These are phyloP conservation scores for Linnemannia zychae DNA, from an alignment of 192 early-diverging fungal genomes.

Conservation along the genomic window DNA sequence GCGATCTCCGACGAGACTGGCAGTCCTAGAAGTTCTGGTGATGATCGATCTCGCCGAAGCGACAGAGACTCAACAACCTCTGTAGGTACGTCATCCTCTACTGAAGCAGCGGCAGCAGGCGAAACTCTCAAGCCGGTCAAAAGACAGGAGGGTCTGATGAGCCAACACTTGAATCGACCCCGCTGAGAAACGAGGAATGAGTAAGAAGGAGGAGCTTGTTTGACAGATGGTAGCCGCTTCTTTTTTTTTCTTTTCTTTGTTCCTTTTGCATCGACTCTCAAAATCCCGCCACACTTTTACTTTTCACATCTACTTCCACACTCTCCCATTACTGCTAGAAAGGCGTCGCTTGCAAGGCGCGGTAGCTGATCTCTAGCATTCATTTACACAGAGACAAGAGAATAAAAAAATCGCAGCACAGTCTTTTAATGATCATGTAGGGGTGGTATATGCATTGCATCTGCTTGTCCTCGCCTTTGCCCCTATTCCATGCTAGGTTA, in stretches of 20 bases:
- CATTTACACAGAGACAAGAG: neutral
- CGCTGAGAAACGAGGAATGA: neutral
- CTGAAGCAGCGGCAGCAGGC: neutral
- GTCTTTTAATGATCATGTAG: neutral
- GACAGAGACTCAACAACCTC: neutral
- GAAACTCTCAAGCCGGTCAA: neutral
- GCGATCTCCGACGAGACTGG: neutral
- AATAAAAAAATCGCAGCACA: neutral
- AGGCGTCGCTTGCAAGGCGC: neutral
- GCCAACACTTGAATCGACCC: neutral
- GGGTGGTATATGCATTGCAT: neutral
- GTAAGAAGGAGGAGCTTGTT: neutral
- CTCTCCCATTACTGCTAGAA: too few relatives aligned
- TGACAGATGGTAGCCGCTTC: neutral
- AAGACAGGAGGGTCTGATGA: neutral
- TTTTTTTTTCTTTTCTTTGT: neutral
- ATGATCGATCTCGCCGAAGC: neutral
- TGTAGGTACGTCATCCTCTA: neutral
- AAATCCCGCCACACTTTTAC: neutral
- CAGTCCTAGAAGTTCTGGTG: too few relatives aligned
- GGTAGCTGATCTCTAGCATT: neutral
- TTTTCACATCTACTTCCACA: neutral
- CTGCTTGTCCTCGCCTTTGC: too few relatives aligned
- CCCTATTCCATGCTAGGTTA: too few relatives aligned
- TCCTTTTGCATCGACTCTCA: too few relatives aligned